Base-by-base conservation (phyloP, 1,139 yeast species). In the Nematodospora anomalae region DNA sequence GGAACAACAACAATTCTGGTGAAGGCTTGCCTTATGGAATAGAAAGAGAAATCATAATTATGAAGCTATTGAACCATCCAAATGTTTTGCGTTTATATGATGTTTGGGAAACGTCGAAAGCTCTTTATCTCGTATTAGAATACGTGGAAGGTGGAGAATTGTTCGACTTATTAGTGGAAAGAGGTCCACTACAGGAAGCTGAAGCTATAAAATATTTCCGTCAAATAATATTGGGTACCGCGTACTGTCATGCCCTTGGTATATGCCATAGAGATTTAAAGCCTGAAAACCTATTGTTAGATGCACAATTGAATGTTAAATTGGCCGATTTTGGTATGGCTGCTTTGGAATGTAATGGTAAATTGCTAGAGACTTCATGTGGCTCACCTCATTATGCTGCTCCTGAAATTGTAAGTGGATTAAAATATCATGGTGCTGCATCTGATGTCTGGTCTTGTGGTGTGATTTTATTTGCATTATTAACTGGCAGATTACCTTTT, bases 311-410 rank as follows among this genome's bases (percentile, higher is more conserved):
- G 38, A 80, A 79, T 47, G 84, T 84, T 36, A 84, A 84, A 52
- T 77, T 84, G 48, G 95, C 94, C 6, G 95, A 84, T 60, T 84
- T 84, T 53, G 95, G 94, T 34, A 84, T 84, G 94, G 94, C 94
- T 16, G 92, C 94, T 16, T 64, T 84, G 45, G 90, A 84, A 58
- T 74, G 83, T 43, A 80, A 80, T 40, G 85, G 83, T 30, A 80
- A 78, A 57, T 62, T 84, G 40, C 64, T 84, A 37, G 89, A 83
- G 56, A 84, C 95, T 7, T 78, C 86, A 10, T 84, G 95, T 65
- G 95, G 94, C 3, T 81, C 89, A 26, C 94, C 95, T 14, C 95
- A 84, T 61, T 84, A 84, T 57, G 94, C 94, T 10, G 87, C 94
- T 6, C 95, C 95, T 1, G 95, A 84, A 62, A 84, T 84, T 45